Percentiles rank a stretch among this genome's conserved stretches.
phyloP scores from a whole-genome alignment of 805 yeast genomes.

The Helenozyma rhizophorensis region DNA sequence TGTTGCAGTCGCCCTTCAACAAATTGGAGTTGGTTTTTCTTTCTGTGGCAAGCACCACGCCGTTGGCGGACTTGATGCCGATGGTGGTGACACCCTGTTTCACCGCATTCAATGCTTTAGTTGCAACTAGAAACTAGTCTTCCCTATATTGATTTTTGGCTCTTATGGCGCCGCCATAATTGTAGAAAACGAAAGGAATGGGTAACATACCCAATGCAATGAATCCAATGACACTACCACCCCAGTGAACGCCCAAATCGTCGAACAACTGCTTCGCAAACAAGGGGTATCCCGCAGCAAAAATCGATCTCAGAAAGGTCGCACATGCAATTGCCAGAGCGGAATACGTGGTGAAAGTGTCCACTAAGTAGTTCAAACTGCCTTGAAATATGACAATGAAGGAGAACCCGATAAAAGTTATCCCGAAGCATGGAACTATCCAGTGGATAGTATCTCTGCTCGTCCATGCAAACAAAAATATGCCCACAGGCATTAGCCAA shows the following conservation, averaged over 20 bases:
- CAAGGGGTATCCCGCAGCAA: conserved; percentile 79
- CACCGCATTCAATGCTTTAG: conserved; percentile 81
- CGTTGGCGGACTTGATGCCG: conserved; percentile 91
- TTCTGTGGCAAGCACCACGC: conserved; percentile 95
- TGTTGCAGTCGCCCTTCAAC: conserved; percentile 66
- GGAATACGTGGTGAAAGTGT: conserved; percentile 65
- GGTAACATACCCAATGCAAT: conserved; percentile 68
- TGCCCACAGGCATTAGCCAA: conserved; percentile 56
- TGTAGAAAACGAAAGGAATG: conserved; percentile 66
- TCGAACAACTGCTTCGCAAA: conserved; percentile 82
- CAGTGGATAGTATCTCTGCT: conserved; percentile 58
- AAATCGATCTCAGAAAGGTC: conserved; percentile 67
- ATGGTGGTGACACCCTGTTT: conserved; percentile 96
- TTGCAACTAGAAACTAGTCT: too few species aligned
- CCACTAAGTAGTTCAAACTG: conserved; percentile 61
- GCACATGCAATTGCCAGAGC: conserved; percentile 92
- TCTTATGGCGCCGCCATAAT: too few species aligned
- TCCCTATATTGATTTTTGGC: too few species aligned
- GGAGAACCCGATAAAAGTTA: conserved; percentile 75
- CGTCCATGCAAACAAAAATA: conserved; percentile 85
- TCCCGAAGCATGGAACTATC: conserved; percentile 74
- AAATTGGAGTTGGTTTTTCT: conserved; percentile 80
- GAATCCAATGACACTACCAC: conserved; percentile 61
- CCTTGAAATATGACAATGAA: conserved; percentile 68
- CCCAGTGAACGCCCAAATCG: conserved; percentile 74